Percentiles rank a stretch among this genome's conserved stretches.
phyloP scores from a whole-genome alignment of 441 rosid genomes.

The Erodium moschatum region DNA sequence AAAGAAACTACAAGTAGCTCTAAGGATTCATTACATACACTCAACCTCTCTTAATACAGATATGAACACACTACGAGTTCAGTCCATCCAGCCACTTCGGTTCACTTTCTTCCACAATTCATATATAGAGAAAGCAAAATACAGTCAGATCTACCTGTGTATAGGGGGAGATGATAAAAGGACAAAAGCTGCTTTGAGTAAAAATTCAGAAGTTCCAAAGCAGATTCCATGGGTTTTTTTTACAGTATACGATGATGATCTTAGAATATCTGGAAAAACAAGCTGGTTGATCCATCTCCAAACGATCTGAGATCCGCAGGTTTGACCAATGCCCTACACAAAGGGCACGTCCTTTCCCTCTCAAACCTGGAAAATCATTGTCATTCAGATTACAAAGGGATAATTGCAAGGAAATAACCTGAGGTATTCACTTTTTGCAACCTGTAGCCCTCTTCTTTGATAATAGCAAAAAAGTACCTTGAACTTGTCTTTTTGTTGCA shows the following conservation, averaged over 20 bases:
- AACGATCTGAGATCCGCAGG: conserved; percentile 60
- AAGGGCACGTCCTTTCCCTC: conserved; percentile 68
- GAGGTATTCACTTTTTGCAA: no score
- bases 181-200: conserved; percentile 18
- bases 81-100: conserved; percentile 19
- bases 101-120: conserved; percentile 19
- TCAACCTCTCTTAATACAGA: conserved; percentile 26
- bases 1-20: conserved; percentile 12
- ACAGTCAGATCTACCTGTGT: conserved; percentile 24
- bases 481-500: no score
- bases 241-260: conserved; percentile 5
- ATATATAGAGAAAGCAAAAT: conserved; percentile 18
- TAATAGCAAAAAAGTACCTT: no score
- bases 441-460: no score
- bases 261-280: conserved; percentile 60
- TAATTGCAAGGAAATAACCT: no score
- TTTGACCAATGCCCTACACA: conserved; percentile 66
- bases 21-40: conserved; percentile 23
- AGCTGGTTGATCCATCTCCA: conserved; percentile 67
- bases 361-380: conserved; percentile 43
- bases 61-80: conserved; percentile 24
- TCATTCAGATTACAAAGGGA: not conserved
- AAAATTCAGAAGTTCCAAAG: conserved; percentile 15
- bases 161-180: conserved; percentile 12
- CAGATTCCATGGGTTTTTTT: conserved; percentile 21